These are phyloP conservation scores for Hypseocharis bilobata DNA, from an alignment of 441 rosid species.

Conservation along the genomic window DNA sequence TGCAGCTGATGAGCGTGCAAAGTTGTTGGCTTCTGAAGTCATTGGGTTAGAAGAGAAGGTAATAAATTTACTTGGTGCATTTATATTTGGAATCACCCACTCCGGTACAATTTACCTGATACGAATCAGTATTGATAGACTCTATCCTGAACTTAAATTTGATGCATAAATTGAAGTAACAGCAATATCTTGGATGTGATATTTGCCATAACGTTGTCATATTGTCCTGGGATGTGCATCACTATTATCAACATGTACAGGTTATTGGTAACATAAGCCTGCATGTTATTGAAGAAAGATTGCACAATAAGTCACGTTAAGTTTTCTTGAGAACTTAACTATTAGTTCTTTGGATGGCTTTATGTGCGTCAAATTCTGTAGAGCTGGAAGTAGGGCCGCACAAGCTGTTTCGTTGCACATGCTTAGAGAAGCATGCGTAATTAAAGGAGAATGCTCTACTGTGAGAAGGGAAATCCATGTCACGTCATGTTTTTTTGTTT, in stretches of 20 bases:
- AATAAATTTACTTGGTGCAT: slow-evolving; percentile 15
- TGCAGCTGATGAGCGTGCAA: slow-evolving; percentile 91
- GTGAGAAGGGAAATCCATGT: background rate
- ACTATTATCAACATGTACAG: background rate
- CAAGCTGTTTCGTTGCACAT: background rate
- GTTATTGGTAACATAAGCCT: background rate
- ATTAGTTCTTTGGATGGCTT: background rate
- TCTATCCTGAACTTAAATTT: background rate
- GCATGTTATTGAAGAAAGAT: background rate
- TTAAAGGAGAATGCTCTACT: background rate
- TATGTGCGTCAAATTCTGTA: background rate
- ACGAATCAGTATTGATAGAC: background rate
- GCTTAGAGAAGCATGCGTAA: background rate
- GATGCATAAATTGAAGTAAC: background rate
- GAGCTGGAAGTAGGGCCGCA: background rate
- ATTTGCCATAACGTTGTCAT: background rate
- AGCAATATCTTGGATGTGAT: background rate
- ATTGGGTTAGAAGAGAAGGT: slow-evolving; percentile 98
- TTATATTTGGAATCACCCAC: background rate
- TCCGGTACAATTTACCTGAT: background rate
- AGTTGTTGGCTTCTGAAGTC: slow-evolving; percentile 89
- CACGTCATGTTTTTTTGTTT: too few relatives aligned
- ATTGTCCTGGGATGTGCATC: background rate
- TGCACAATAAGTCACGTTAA: background rate
- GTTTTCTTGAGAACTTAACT: background rate